Conservation (phyloP, 2,329 filamentous ascomycete species). For the Aspergillus niger region DNA sequence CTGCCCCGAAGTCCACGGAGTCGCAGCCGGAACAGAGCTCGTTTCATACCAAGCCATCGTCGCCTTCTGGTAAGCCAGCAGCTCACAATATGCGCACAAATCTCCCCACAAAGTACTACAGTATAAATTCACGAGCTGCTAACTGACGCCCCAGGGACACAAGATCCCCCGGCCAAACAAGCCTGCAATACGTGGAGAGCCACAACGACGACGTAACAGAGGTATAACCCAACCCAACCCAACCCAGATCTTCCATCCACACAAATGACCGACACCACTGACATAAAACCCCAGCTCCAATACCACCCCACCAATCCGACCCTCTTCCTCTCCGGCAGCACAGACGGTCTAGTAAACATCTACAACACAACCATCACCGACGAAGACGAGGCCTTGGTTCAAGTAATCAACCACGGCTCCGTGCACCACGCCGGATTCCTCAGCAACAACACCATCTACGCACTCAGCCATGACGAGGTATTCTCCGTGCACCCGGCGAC, state of each 20-base stretch:
- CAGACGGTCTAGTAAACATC: constrained; percentile 64
- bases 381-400: constrained; percentile 64
- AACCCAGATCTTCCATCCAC: no score
- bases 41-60: constrained; percentile 46
- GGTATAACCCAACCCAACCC: constrained; percentile 27
- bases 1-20: constrained; percentile 46
- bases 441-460: constrained; percentile 54
- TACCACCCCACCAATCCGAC: constrained; percentile 56
- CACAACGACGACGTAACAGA: constrained; percentile 63
- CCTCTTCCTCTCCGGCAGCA: constrained; percentile 61
- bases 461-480: constrained; percentile 63
- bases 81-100: no score
- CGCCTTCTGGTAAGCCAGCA: constrained; percentile 43
- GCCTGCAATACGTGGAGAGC: constrained; percentile 48
- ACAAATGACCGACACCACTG: no score
- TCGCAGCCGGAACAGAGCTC: constrained; percentile 61
- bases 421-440: constrained; percentile 65
- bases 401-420: constrained; percentile 65
- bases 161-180: constrained; percentile 39
- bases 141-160: constrained; percentile 44
- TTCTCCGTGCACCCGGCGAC: constrained; percentile 60
- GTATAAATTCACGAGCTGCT: constrained; percentile 20
- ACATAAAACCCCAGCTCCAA: constrained; percentile 40
- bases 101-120: no score
- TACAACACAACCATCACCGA: constrained; percentile 60